Percentiles rank a stretch among this genome's conserved stretches.
Conservation (phyloP, 148 eudicot species). For the Gaultheria prostrata region DNA sequence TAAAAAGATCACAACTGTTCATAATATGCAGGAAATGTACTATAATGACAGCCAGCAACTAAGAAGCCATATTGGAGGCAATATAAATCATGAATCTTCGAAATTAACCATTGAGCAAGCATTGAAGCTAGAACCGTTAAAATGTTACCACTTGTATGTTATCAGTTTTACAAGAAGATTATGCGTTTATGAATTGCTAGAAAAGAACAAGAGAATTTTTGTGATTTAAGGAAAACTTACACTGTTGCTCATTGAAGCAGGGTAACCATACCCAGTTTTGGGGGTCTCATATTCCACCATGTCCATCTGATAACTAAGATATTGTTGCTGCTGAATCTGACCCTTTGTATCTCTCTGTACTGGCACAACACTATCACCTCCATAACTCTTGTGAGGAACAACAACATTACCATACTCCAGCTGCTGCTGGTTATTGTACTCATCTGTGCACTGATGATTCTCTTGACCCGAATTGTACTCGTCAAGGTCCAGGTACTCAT, state of each 20-base stretch:
- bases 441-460: constrained; percentile 31
- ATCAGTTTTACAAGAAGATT: not conserved
- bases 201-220: not conserved
- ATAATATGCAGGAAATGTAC: not conserved
- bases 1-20: not conserved
- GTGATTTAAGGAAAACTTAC: constrained; percentile 44
- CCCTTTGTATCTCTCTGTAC: constrained; percentile 42
- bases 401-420: constrained; percentile 13
- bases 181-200: not conserved
- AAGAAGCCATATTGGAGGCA: not conserved
- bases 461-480: constrained; percentile 51
- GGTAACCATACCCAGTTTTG: constrained; percentile 44
- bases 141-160: not conserved
- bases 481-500: constrained; percentile 61
- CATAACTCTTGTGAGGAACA: constrained; percentile 44
- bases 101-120: not conserved
- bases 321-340: constrained; percentile 28
- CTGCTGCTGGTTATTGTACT: constrained; percentile 37
- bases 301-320: constrained; percentile 40
- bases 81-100: not conserved
- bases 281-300: constrained; percentile 53
- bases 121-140: not conserved
- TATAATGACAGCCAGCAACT: not conserved
- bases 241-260: constrained; percentile 47
- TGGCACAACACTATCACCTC: constrained; percentile 60